Base-by-base conservation (phyloP, 148 eudicot species). In the Rhododendron ferrugineum region DNA sequence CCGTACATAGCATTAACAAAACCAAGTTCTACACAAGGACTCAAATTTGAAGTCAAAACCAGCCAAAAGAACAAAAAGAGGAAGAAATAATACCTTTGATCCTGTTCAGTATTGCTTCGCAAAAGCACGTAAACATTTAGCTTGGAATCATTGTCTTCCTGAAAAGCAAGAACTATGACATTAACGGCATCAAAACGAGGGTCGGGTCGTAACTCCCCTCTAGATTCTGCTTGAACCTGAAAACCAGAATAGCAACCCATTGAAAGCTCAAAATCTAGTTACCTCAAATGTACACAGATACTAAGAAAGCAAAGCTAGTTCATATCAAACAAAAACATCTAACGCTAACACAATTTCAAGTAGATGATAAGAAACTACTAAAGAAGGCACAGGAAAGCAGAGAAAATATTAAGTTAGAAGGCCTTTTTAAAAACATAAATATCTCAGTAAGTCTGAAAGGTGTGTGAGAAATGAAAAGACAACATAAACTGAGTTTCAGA, bases 131-230 rank as follows among this genome's bases (percentile, higher is more conserved):
- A 85, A 84, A 86, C 83, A 70, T 91, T 95, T 78, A 85, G 42
- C 78, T 37, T 62, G 76, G 89, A 81, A 82, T 86, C 86, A 84
- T 88, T 85, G 82, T 96, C 99, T 89, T 95, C 93, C 88, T 95
- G 93, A 86, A 93, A 80, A 73, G 90, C 94, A 85, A 97, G 85
- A 83, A 87, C 91, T 83, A 97, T 87, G 83, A 93, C 34, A 88
- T 92, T 97, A 85, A 95, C 83, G 84, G 94, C 92, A 91, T 97
- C 99, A 92, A 90, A 90, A 74, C 89, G 95, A 28, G 99, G 99
- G 87, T 97, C 93, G 83, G 99, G 94, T 83, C 92, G 91, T 83
- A 95, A 90, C 75, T 97, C 99, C 77, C 96, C 99, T 87, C 95
- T 92, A 52, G 93, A 92, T 91, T 93, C 98, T 88, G 98, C 94